Conservation (phyloP, 768 basidiomycete species). For the Lactarius evosmus region DNA sequence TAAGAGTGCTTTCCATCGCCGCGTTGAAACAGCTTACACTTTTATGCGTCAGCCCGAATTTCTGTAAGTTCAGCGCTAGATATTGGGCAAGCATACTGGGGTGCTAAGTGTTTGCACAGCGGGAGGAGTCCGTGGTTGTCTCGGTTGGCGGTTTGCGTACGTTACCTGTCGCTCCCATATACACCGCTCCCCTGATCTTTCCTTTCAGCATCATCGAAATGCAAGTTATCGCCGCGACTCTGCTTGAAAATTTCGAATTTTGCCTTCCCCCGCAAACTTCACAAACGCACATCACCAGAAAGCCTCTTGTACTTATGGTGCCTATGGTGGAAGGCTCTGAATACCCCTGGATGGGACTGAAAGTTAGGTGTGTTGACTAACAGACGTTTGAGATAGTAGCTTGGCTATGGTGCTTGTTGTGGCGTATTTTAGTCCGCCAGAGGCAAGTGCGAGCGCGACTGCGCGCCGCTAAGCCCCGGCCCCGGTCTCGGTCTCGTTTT, state of each 20-base stretch:
- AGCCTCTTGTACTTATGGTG: conserved; percentile 35
- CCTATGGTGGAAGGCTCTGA: conserved; percentile 35
- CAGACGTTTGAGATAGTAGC: too few species aligned
- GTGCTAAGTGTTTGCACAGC: conserved; percentile 17
- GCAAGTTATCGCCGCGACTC: conserved; percentile 36
- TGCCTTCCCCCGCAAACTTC: conserved; percentile 32
- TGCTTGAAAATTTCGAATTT: conserved; percentile 39
- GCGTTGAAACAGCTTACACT: not conserved
- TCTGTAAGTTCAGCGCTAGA: conserved; percentile 1
- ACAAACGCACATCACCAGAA: conserved; percentile 33
- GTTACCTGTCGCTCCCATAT: conserved; percentile 25
- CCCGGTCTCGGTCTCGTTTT: too few species aligned
- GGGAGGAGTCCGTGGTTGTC: conserved; percentile 26
- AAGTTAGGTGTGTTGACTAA: conserved; percentile 24
- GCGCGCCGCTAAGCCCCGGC: too few species aligned
- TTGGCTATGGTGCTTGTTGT: too few species aligned
- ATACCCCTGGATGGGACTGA: conserved; percentile 38
- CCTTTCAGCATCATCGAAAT: conserved; percentile 35
- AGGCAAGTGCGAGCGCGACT: too few species aligned
- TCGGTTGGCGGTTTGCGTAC: conserved; percentile 35
- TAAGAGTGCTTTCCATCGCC: not conserved
- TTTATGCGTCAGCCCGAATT: conserved; percentile 3
- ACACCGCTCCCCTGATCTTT: conserved; percentile 31
- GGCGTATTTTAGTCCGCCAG: too few species aligned
- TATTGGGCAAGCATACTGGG: not conserved